Evolutionary conservation across 192 early-diverging fungal genomes (phyloP), one percentile per base, ranked within the genome.

Genomic region (Backusella liffmaniae): DNA sequence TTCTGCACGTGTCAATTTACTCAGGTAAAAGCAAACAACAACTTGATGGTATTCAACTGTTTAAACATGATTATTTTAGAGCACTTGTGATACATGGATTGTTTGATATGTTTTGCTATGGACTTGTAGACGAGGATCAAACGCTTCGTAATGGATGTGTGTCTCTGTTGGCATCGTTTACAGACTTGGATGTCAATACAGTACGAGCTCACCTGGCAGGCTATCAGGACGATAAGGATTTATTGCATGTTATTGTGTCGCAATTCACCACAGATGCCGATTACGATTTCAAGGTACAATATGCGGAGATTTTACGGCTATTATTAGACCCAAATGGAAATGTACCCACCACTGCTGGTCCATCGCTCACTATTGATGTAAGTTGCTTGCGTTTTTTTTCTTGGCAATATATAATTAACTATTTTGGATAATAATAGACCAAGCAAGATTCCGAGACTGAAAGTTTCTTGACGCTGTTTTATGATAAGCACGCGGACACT

Each of bases 401-500:
- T 59, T 59, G 53, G 53, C 21, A 0, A 30, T 36, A 71, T 32
- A 68, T 35, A n/a, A 49, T 49, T 18, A 49, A 49, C 15, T 53
- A 53, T 51, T 62, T 49, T 70, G 73, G 67, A 35, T 49, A n/a
- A 46, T 16, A 8, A 21, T 77, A 62, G 16, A 53, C 29, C 12
- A 67, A 77, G n/a, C 70, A 80, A 37, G 90, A 90, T 56, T 82
- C 85, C 9, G 92, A 94, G 12, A 81, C 86, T 3, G 91, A 96
- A 41, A 86, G 88, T n/a, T 96, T 97, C 68, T 78, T 97, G 66
- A 79, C 86, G 5, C 70, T 93, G 32, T 96, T 97, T 81, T 97
- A 97, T 83, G 87, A 91, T 21, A 79, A 83, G 0, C 91, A 91
- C 71, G 86, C 89, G 13, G 75, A 44, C 29, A 84, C 82, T 36